A percentile compares a stretch with the other conserved stretches of the same genome.
These are phyloP conservation scores for Thuidium tamariscinum DNA, from an alignment of 225 moss, liverwort and hornwort species.

Conservation along the genomic window DNA sequence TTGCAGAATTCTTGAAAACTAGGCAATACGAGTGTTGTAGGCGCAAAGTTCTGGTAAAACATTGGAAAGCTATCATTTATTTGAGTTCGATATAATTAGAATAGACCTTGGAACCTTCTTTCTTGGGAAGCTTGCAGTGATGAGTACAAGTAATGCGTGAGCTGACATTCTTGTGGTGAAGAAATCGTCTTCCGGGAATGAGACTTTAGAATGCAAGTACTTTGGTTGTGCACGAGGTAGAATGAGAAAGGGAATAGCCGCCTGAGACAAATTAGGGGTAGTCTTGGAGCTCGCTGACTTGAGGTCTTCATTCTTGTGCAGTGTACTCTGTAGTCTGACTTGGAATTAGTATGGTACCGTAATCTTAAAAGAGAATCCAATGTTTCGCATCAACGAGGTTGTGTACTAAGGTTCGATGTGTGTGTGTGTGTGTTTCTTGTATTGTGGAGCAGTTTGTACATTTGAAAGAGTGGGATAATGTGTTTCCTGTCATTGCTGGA, in stretches of 20 bases:
- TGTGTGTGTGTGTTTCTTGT: not conserved
- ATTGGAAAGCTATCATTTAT: not conserved
- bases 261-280: not conserved
- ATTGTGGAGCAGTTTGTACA: constrained; percentile 16
- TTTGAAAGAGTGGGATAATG: constrained; percentile 40
- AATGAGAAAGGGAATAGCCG: not conserved
- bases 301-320: not conserved
- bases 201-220: not conserved
- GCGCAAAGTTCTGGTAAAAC: not conserved
- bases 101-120: not conserved
- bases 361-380: not conserved
- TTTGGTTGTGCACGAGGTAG: not conserved
- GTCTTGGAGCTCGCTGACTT: not conserved
- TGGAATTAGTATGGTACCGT: not conserved
- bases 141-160: not conserved
- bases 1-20: not conserved
- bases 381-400: not conserved
- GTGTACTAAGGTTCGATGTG: not conserved
- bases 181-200: not conserved
- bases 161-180: not conserved
- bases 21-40: too few relatives aligned
- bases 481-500: constrained; percentile 31
- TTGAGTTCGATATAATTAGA: not conserved
- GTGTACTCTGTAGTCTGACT: too few relatives aligned
- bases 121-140: not conserved